Evolutionary conservation across 2,329 filamentous ascomycete genomes (phyloP), one percentile per base, ranked within the genome.

Genomic region (Trichoderma guizhouense): DNA sequence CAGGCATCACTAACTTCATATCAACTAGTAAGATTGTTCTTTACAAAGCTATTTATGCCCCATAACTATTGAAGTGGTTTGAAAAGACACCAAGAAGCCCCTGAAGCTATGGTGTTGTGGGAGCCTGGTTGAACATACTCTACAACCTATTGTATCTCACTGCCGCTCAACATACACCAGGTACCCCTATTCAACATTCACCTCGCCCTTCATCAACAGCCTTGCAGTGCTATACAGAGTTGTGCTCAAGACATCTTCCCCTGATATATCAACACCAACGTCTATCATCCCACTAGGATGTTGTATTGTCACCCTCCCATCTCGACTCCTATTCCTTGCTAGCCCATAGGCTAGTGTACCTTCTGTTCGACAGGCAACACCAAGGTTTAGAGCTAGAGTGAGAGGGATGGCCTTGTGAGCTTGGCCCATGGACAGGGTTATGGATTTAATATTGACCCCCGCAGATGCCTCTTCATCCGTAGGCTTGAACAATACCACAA

Each of bases 211-310:
- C 18, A 43, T 43, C 39, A 43, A 43, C n/a, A 43, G 18, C 39
- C 39, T 43, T 43, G 61, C 61, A 11, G 61, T 64, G 12, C 36
- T 64, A 18, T 21, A 64, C 0, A 64, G 11, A 3, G 61, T 47
- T 21, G 61, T 36, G 30, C 36, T 64, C 15, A 64, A n/a, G 9
- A 64, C 3, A 26, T 64, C 61, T 47, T 64, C 61, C 26, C 61
- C 61, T 30, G 36, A 9, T 47, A 62, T 62, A 32, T 64, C 61
- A 14, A 64, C 36, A 30, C 61, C 61, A 64, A 64, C 24, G 18
- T 47, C 39, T 32, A 64, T 64, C 12, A 21, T 32, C 36, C 61
- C 61, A 30, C 61, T 64, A 21, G 61, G 61, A 64, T 64, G 61
- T 18, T 47, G 36, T 64, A 64, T 64, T 3, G 26, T 21, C 26